These are phyloP conservation scores for Mortierella sp. DNA, from an alignment of 371 early-diverging fungal species.

Conservation along the genomic window DNA sequence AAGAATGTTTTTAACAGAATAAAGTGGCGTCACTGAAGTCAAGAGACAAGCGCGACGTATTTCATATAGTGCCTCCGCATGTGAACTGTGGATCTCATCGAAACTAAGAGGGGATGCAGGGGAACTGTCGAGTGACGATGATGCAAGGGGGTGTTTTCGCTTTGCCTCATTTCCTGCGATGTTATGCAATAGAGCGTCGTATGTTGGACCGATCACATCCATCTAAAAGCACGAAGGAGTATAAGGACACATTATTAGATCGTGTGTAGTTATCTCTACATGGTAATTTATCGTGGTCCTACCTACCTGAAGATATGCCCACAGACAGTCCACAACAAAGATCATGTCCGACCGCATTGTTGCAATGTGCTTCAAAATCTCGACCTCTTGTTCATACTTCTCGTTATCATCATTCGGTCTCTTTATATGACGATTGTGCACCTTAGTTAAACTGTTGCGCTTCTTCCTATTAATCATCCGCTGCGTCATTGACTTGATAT, in stretches of 20 bases:
- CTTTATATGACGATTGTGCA: slow-evolving; percentile 10
- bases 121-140: not conserved
- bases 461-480: slow-evolving; percentile 39
- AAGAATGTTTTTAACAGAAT: slow-evolving; percentile 29
- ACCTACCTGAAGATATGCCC: slow-evolving; percentile 82
- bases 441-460: slow-evolving; percentile 10
- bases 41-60: slow-evolving; percentile 47
- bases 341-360: slow-evolving; percentile 71
- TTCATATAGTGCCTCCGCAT: slow-evolving; percentile 37
- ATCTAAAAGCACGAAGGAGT: slow-evolving; percentile 57
- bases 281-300: not conserved
- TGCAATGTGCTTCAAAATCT: slow-evolving; percentile 63
- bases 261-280: not conserved
- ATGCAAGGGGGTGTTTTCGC: not conserved
- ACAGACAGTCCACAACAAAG: slow-evolving; percentile 80
- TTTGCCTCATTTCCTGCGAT: slow-evolving; percentile 30
- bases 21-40: slow-evolving; percentile 18
- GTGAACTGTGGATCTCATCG: slow-evolving; percentile 38
- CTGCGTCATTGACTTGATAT: slow-evolving; percentile 59
- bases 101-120: slow-evolving; percentile 19
- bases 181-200: slow-evolving; percentile 50
- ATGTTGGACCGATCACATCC: slow-evolving; percentile 73
- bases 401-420: slow-evolving; percentile 27
- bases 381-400: slow-evolving; percentile 34
- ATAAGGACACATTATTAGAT: not conserved